These are phyloP conservation scores for Ophiocordyceps camponoti-floridani DNA, from an alignment of 2,329 filamentous ascomycete species.

Conservation along the genomic window DNA sequence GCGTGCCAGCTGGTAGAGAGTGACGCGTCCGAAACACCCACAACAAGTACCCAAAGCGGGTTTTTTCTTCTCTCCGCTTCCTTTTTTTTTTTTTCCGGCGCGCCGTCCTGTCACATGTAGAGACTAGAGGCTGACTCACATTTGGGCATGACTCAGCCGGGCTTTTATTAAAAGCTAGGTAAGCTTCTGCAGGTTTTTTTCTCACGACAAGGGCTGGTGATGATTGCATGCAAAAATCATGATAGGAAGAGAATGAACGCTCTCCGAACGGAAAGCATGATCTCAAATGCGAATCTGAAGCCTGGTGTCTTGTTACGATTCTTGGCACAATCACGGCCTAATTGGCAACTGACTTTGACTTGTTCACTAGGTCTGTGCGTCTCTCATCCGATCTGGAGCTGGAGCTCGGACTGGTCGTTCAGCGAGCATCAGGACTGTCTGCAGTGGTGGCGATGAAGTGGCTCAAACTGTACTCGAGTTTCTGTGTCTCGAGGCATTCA, in stretches of 20 bases:
- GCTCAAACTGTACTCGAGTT: no score
- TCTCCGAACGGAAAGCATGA: conserved; percentile 34
- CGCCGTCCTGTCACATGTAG: background rate
- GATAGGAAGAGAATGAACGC: conserved; percentile 55
- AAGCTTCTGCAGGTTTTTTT: background rate
- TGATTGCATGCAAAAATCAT: conserved; percentile 36
- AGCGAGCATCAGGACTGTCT: no score
- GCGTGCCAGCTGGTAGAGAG: background rate
- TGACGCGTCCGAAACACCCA: background rate
- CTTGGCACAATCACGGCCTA: background rate
- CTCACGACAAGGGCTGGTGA: conserved; percentile 31
- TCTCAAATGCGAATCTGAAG: conserved; percentile 48
- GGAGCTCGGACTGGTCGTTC: no score
- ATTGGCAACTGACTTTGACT: no score
- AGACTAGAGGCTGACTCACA: background rate
- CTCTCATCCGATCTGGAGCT: no score
- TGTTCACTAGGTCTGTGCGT: no score
- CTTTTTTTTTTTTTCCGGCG: background rate
- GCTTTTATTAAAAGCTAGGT: background rate
- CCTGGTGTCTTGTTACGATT: conserved; percentile 18
- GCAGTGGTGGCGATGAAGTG: no score
- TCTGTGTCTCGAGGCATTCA: no score
- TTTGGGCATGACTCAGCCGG: background rate
- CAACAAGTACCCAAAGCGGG: conserved; percentile 1
- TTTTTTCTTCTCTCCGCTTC: background rate